phyloP scores from a whole-genome alignment of 495 filamentous ascomycete genomes.

The Aspergillus heteromorphus region DNA sequence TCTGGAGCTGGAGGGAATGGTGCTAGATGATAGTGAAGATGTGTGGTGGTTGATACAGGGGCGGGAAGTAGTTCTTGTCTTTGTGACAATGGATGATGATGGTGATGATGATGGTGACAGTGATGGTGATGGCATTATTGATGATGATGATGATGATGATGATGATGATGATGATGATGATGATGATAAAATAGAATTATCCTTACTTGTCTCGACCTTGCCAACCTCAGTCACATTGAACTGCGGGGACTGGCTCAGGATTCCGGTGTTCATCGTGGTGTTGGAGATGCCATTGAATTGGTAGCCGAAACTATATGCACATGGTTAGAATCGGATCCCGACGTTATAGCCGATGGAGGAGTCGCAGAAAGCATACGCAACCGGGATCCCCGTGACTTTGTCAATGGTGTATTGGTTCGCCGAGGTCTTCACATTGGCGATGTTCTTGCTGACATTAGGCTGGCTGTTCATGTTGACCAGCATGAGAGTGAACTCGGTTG shows the following conservation, averaged over 20 bases:
- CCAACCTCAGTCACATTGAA: constrained; percentile 26
- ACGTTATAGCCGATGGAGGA: background rate
- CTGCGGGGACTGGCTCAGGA: constrained; percentile 28
- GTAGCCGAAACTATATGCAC: constrained; percentile 21
- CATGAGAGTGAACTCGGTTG: constrained; percentile 19
- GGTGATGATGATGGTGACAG: background rate
- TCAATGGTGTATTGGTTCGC: constrained; percentile 18
- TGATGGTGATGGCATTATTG: no score
- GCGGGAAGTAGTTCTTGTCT: background rate
- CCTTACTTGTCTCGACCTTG: constrained; percentile 16
- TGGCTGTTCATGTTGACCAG: constrained; percentile 25
- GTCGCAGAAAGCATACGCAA: constrained; percentile 24
- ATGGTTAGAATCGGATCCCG: background rate
- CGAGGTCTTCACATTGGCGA: constrained; percentile 23
- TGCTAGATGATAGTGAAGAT: constrained; percentile 3
- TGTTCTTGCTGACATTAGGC: constrained; percentile 32
- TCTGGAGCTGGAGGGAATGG: background rate
- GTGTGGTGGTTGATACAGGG: background rate
- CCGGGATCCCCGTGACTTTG: constrained; percentile 12
- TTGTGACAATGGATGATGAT: no score
- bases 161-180: constrained; percentile 9
- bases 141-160: no score
- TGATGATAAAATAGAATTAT: constrained; percentile 7
- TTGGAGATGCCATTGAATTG: constrained; percentile 31
- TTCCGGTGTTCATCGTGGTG: constrained; percentile 23